Percentiles rank a stretch among this genome's conserved stretches.
These are phyloP conservation scores for Trichosporon asahii DNA, from an alignment of 1,284 basidiomycete species.

Conservation along the genomic window DNA sequence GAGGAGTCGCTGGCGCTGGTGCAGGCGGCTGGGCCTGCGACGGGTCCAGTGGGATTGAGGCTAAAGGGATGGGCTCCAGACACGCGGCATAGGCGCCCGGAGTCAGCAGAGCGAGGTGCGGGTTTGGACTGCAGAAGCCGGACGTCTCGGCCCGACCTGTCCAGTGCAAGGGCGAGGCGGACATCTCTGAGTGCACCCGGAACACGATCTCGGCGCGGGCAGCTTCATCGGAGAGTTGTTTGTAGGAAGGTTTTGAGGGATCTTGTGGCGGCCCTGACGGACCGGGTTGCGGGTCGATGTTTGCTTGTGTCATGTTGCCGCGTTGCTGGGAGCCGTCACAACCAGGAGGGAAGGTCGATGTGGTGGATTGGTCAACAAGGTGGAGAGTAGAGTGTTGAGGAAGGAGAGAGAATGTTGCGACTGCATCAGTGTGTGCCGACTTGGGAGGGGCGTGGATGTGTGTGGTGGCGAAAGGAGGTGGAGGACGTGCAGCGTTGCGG, in stretches of 20 bases:
- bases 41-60: neutral
- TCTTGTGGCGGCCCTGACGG: neutral
- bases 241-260: neutral
- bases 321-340: neutral
- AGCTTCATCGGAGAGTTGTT: neutral
- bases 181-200: slow-evolving; percentile 21
- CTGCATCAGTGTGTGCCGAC: neutral
- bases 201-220: slow-evolving; percentile 15
- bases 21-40: neutral
- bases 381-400: neutral
- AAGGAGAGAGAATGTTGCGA: neutral
- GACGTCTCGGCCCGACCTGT: slow-evolving; percentile 20
- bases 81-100: slow-evolving; percentile 6
- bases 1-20: neutral
- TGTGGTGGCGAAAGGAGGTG: neutral
- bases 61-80: neutral
- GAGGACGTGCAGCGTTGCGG: neutral
- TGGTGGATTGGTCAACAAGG: no score
- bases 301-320: neutral
- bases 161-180: slow-evolving; percentile 28
- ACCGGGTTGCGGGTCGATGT: neutral
- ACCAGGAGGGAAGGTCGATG: neutral
- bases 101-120: slow-evolving; percentile 13
- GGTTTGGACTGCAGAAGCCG: slow-evolving; percentile 25
- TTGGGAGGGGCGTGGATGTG: neutral